Evolutionary conservation across 345 rosid species (phyloP), one percentile per base, ranked within the genome.

Genomic region (Melaleuca quinquenervia): DNA sequence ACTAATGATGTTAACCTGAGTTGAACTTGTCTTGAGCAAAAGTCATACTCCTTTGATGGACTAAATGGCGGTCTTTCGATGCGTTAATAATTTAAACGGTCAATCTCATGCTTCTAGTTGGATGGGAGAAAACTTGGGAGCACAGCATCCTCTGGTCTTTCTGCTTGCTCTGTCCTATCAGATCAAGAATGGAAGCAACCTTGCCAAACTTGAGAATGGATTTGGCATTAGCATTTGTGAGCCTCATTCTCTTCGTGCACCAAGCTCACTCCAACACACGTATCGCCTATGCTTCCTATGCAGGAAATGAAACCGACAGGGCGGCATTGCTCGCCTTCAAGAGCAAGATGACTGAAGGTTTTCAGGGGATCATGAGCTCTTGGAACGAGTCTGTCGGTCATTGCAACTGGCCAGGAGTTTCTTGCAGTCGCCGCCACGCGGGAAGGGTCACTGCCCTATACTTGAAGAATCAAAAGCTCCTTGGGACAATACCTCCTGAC

Each of bases 241-340:
- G 32, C 64, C 64, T 26, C 64, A 26, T 56, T 56, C 64, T 56
- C 0, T 2, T 56, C 16, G 1, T 56, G 26, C 3, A 56, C 26
- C 64, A 56, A 56, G 26, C 64, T 11, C 32, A 26, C 32, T 56
- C 64, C 64, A 56, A 26, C 16, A 56, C 16, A 11, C 26, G 32
- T 26, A 56, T 56, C 26, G 0, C 16, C 32, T 26, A 56, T 1
- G 64, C 64, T 5, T 0, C 16, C 32, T 56, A 56, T 56, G 29
- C 64, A 0, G 13, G 3, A 26, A 56, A 56, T 56, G 64, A 11
- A 26, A 56, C 0, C 0, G 64, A 56, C 0, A 0, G 2, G 64
- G 32, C 7, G 1, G 64, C 64, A 56, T 11, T 56, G 64, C 32
- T 56, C 0, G 32, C 64, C 64, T 5, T 56, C 32, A 56, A 56